Base-by-base conservation (phyloP, 2,329 filamentous ascomycete genomes). In the Xylariaceae sp. region DNA sequence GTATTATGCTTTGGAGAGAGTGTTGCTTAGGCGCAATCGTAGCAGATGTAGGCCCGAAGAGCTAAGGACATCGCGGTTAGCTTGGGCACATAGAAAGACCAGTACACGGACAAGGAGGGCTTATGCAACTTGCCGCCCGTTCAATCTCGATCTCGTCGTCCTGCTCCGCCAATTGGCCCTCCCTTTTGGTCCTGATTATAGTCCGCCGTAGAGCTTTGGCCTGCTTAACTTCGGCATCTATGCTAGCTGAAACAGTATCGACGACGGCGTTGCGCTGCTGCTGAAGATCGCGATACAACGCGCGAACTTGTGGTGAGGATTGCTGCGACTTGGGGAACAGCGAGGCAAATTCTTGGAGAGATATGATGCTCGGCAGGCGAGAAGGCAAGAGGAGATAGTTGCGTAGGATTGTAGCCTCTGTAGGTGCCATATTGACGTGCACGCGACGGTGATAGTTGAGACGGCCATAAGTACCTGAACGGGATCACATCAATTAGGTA, bases 311-410 rank as follows among this genome's bases (percentile, higher is more conserved):
- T 0, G 87, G 81, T 46, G 85, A 86, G 29, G 78, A 74, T 56
- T 85, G 86, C 48, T 85, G 76, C 40, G 80, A 71, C 49, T 79
- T 81, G 8, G 90, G 89, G 66, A 95, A 94, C 42, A 92, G 78
- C 31, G 85, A 78, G 43, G 82, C 84, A 74, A 95, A 95, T 61
- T 89, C 81, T 54, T 84, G 78, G 46, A 91, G 78, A 6, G 89
- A 85, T 62, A 91, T 76, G 66, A 91, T 81, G 60, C 86, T 80
- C 42, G 87, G 85, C 39, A 95, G 77, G 31, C 87, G 80, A 6
- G 89, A 85, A 9, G 90, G 88, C 32, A 86, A 78, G 37, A 95
- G 80, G 55, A 95, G 82, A 69, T 92, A 95, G 71, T 87, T 86
- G 65, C 79, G 78, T 50, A 95, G 80, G 60, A 95, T 88, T 31